These are phyloP conservation scores for Anethum foeniculum DNA, from an alignment of 140 eudicot species.

Conservation along the genomic window DNA sequence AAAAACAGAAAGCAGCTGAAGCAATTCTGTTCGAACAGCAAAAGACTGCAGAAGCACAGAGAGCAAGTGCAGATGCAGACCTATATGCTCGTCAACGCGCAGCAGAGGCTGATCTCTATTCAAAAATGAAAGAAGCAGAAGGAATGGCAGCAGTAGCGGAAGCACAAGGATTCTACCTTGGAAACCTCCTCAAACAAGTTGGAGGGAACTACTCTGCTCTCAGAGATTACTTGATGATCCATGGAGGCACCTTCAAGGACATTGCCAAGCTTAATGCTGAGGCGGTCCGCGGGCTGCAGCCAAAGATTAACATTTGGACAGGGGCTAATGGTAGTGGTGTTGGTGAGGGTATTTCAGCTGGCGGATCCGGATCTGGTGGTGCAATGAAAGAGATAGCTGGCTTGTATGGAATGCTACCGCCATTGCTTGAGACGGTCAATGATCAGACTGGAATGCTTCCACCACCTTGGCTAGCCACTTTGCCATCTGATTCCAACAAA, in stretches of 20 bases:
- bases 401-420: slow-evolving; percentile 8
- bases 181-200: slow-evolving; percentile 11
- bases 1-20: slow-evolving; percentile 11
- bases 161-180: slow-evolving; percentile 6
- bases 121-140: slow-evolving; percentile 6
- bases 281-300: slow-evolving; percentile 4
- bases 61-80: slow-evolving; percentile 8
- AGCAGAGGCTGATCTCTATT: slow-evolving; percentile 4
- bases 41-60: slow-evolving; percentile 8
- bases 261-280: slow-evolving; percentile 11
- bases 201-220: slow-evolving; percentile 5
- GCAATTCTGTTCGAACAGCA: slow-evolving; percentile 3
- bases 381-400: slow-evolving; percentile 6
- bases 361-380: background rate
- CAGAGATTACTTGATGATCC: slow-evolving; percentile 8
- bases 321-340: slow-evolving; percentile 2
- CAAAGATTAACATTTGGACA: slow-evolving; percentile 3
- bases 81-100: slow-evolving; percentile 3
- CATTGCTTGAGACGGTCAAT: slow-evolving; percentile 1
- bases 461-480: background rate
- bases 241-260: slow-evolving; percentile 5
- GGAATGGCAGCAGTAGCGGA: slow-evolving; percentile 2
- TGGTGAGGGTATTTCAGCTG: background rate
- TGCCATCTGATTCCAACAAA: background rate
- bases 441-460: slow-evolving; percentile 13